Evolutionary conservation across 208 protist genomes (phyloP).

Genomic region (Leishmania guyanensis): DNA sequence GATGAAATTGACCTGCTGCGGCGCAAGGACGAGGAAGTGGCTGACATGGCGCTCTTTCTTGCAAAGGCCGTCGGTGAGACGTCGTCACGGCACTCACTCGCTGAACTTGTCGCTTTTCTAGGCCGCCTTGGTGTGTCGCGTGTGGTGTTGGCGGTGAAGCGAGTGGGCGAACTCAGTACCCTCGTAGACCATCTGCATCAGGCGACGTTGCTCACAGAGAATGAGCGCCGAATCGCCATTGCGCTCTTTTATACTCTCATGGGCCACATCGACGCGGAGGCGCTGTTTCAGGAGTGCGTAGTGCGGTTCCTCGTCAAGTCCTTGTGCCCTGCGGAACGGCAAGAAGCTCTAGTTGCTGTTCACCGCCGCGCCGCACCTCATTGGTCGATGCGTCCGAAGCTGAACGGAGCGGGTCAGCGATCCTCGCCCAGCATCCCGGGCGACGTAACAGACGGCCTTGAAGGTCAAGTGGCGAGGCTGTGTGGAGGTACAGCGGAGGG

Average conservation of each 20-base stretch:
- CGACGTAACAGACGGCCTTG: background rate
- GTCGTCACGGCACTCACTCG: conserved; percentile 32
- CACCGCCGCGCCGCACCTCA: background rate
- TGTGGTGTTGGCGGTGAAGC: conserved; percentile 58
- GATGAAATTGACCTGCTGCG: conserved; percentile 66
- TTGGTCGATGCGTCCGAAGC: conserved; percentile 19
- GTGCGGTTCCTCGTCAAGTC: conserved; percentile 33
- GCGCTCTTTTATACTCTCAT: conserved; percentile 9
- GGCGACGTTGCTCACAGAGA: background rate
- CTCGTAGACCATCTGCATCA: conserved; percentile 44
- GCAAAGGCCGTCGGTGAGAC: conserved; percentile 33
- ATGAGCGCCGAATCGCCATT: background rate
- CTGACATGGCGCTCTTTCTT: conserved; percentile 80
- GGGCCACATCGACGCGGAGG: background rate
- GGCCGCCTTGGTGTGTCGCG: conserved; percentile 17
- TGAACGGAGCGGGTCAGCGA: background rate
- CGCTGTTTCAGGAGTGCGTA: conserved; percentile 17
- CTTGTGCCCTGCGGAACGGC: background rate
- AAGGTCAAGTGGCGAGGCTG: background rate
- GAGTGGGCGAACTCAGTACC: conserved; percentile 35
- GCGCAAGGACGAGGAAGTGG: conserved; percentile 70
- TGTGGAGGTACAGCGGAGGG: background rate
- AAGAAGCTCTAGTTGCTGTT: background rate
- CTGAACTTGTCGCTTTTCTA: conserved; percentile 47
- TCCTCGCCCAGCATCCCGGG: too few species aligned